These are phyloP conservation scores for Cyberlindnera mississippiensis DNA, from an alignment of 805 yeast genomes.

Conservation along the genomic window DNA sequence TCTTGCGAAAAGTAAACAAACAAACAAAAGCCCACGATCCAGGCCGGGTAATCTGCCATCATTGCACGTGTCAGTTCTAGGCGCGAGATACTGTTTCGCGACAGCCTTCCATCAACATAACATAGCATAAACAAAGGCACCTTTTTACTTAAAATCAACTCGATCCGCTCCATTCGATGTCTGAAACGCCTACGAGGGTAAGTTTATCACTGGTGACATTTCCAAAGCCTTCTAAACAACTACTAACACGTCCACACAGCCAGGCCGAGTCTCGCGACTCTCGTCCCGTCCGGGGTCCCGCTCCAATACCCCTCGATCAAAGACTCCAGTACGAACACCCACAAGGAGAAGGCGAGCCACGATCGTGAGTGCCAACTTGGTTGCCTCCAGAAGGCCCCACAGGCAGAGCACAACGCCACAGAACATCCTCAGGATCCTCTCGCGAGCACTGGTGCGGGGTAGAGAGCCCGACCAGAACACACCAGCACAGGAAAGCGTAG, in stretches of 20 bases:
- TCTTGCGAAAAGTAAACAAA: slow-evolving; percentile 14
- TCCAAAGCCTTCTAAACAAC: neutral
- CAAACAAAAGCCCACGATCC: neutral
- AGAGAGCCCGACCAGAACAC: slow-evolving; percentile 4
- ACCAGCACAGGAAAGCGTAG: neutral
- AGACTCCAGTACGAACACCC: slow-evolving; percentile 26
- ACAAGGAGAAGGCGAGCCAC: slow-evolving; percentile 25
- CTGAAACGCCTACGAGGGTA: slow-evolving; percentile 11
- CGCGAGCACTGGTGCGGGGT: slow-evolving; percentile 21
- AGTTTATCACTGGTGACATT: neutral
- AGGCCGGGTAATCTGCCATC: slow-evolving; percentile 14
- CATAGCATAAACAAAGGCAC: too few species aligned
- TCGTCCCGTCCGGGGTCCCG: slow-evolving; percentile 10
- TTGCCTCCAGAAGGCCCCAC: slow-evolving; percentile 22
- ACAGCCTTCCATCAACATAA: too few species aligned
- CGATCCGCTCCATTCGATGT: slow-evolving; percentile 1
- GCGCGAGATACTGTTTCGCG: too few species aligned
- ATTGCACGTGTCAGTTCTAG: neutral
- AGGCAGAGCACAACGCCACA: slow-evolving; percentile 22
- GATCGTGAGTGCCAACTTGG: slow-evolving; percentile 20
- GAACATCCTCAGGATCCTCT: slow-evolving; percentile 20
- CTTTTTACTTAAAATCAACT: too few species aligned
- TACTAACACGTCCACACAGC: slow-evolving; percentile 1
- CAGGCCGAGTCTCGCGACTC: slow-evolving; percentile 6
- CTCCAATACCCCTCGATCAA: slow-evolving; percentile 16